Conservation (phyloP, 2,329 filamentous ascomycete genomes). For the Cladorrhinum sp. region DNA sequence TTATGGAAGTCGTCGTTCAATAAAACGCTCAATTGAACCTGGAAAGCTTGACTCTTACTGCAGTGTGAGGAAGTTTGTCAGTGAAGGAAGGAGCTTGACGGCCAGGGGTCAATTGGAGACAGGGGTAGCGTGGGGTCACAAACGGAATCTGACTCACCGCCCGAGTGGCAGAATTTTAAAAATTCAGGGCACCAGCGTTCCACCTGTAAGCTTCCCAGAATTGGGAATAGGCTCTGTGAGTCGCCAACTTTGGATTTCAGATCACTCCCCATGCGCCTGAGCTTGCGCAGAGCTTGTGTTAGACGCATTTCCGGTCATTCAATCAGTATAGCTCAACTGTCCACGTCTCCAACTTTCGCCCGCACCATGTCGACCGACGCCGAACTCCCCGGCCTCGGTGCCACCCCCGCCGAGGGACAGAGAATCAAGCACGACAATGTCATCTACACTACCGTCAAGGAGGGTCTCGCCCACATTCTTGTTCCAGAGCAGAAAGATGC, state of each 20-base stretch:
- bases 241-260: neutral
- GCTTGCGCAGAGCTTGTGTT: conserved; percentile 9
- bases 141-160: neutral
- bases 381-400: conserved; percentile 21
- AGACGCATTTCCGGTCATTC: conserved; percentile 10
- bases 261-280: conserved; percentile 14
- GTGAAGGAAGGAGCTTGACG: neutral
- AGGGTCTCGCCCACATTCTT: conserved; percentile 57
- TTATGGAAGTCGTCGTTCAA: too few species aligned
- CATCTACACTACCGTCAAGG: conserved; percentile 50
- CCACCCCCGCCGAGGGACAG: conserved; percentile 33
- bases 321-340: neutral
- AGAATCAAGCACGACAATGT: conserved; percentile 43
- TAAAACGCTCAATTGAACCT: too few species aligned
- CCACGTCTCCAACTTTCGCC: neutral
- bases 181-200: neutral
- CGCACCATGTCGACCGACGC: conserved; percentile 26
- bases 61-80: neutral
- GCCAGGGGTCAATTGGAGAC: neutral
- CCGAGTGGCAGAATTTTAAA: neutral
- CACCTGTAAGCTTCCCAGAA: neutral
- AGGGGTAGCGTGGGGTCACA: neutral
- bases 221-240: neutral
- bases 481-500: conserved; percentile 45
- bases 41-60: too few species aligned